These are phyloP conservation scores for Alternaria ventricosa DNA, from an alignment of 2,329 filamentous ascomycete genomes.

Conservation along the genomic window DNA sequence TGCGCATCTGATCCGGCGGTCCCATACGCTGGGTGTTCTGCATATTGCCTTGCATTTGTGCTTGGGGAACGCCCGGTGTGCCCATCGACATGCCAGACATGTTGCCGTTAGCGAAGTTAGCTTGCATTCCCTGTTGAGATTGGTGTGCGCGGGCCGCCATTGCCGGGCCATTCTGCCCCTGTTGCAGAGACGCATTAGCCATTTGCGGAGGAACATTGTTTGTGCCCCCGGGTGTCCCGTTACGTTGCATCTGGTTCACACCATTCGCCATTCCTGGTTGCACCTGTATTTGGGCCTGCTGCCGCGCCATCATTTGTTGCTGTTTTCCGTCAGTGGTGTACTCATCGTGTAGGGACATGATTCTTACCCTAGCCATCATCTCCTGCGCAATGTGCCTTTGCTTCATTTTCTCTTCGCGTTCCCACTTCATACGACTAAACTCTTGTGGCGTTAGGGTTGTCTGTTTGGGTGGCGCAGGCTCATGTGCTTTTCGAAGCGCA, in stretches of 20 bases:
- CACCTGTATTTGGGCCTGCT: constrained; percentile 48
- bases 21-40: constrained; percentile 65
- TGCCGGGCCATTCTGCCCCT: constrained; percentile 37
- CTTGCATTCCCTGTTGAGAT: constrained; percentile 54
- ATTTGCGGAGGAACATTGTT: constrained; percentile 38
- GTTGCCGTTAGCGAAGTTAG: constrained; percentile 56
- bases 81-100: constrained; percentile 61
- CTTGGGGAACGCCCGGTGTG: constrained; percentile 68
- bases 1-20: constrained; percentile 48
- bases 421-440: constrained; percentile 87
- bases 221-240: constrained; percentile 47
- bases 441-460: constrained; percentile 77
- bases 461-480: constrained; percentile 65
- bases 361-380: constrained; percentile 54
- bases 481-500: constrained; percentile 81
- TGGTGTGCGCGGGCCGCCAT: constrained; percentile 46
- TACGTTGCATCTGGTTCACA: constrained; percentile 51
- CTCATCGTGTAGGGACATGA: not conserved
- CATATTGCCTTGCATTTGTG: constrained; percentile 69
- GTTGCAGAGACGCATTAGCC: constrained; percentile 37
- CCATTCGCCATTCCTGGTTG: constrained; percentile 48
- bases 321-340: constrained; percentile 29
- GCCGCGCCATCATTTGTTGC: constrained; percentile 45
- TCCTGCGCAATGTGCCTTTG: constrained; percentile 66
- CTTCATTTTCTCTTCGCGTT: constrained; percentile 74